Conservation (phyloP, 108 stramenopile species). For the Cyclotella choctawhatcheeana region DNA sequence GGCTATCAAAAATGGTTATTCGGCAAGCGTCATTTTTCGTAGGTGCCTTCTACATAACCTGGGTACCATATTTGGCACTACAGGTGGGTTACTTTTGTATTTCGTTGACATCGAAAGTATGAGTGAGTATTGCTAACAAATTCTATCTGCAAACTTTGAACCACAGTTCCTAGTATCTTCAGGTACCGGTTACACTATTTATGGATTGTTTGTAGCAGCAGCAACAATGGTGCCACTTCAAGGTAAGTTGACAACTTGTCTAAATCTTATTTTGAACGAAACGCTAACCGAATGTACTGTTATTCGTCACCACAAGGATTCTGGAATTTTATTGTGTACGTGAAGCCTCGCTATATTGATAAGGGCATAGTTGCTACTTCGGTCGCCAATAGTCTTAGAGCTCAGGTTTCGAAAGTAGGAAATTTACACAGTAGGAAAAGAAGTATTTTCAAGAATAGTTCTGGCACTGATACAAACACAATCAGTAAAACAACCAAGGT, state of each 20-base stretch:
- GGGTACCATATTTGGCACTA: slow-evolving; percentile 3
- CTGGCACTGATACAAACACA: too few relatives aligned
- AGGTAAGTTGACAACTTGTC: neutral
- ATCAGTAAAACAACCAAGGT: too few relatives aligned
- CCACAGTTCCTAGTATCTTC: neutral
- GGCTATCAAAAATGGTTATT: slow-evolving; percentile 9
- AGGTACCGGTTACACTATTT: neutral
- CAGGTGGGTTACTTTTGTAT: neutral
- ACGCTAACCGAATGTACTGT: neutral
- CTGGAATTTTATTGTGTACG: slow-evolving; percentile 1
- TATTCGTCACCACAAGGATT: neutral
- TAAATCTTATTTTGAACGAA: neutral
- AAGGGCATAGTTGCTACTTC: too few relatives aligned
- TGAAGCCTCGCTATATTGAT: too few relatives aligned
- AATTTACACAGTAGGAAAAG: too few relatives aligned
- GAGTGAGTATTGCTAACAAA: neutral
- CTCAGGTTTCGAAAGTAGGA: too few relatives aligned
- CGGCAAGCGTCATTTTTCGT: neutral
- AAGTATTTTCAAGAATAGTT: too few relatives aligned
- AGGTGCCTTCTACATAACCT: neutral
- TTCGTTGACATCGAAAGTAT: neutral
- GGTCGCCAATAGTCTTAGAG: too few relatives aligned
- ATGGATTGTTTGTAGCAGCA: slow-evolving; percentile 1
- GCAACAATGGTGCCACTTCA: neutral
- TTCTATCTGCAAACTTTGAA: neutral